phyloP scores from a whole-genome alignment of 768 basidiomycete genomes.

The Termitomyces sp. region DNA sequence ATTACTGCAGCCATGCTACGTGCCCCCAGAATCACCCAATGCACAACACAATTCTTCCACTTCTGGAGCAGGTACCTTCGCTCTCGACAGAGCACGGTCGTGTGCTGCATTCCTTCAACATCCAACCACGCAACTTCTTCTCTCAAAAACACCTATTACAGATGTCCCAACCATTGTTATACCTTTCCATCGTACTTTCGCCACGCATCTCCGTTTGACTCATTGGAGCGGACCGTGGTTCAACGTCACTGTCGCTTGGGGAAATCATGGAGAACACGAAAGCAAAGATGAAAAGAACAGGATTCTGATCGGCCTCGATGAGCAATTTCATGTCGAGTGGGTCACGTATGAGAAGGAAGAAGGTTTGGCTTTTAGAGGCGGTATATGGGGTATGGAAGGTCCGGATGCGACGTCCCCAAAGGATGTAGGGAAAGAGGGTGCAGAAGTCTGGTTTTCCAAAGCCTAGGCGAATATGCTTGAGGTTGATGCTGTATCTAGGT shows the following conservation, averaged over 20 bases:
- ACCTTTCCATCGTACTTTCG: constrained; percentile 28
- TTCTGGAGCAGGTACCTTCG: too few species aligned
- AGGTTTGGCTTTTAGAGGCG: constrained; percentile 33
- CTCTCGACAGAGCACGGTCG: not conserved
- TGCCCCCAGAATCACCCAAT: constrained; percentile 8
- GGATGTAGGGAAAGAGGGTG: constrained; percentile 27
- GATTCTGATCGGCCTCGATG: constrained; percentile 29
- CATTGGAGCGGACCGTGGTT: constrained; percentile 34
- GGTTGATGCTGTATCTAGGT: not conserved
- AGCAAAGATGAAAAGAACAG: constrained; percentile 21
- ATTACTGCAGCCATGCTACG: constrained; percentile 26
- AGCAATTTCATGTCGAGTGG: constrained; percentile 34
- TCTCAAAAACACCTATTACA: constrained; percentile 14
- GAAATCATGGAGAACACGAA: constrained; percentile 20
- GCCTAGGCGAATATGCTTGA: not conserved
- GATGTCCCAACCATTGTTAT: constrained; percentile 29
- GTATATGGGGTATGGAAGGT: constrained; percentile 37
- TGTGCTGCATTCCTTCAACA: constrained; percentile 20
- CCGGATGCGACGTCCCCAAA: constrained; percentile 22
- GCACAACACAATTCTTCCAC: not conserved
- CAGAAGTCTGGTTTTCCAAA: constrained; percentile 34
- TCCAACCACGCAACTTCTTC: constrained; percentile 24
- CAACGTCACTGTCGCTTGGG: constrained; percentile 33
- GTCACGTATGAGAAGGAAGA: constrained; percentile 18
- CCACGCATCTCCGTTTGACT: constrained; percentile 30